Percentiles rank a stretch among this genome's conserved stretches.
These are phyloP conservation scores for Phlebiopsis flavidoalba DNA, from an alignment of 768 basidiomycete species.

Conservation along the genomic window DNA sequence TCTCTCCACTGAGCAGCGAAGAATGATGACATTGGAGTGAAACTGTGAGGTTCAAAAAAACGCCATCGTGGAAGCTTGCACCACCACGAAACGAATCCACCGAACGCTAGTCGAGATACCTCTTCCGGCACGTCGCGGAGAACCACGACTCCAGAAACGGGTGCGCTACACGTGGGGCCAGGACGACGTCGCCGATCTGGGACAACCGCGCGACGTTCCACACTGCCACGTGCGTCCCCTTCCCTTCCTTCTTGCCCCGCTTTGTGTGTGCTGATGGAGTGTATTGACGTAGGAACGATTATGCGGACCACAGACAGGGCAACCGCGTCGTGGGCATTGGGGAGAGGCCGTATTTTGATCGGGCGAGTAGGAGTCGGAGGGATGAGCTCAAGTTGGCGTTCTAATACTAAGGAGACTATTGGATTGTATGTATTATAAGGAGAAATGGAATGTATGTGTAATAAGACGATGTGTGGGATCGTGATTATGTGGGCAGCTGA, in stretches of 20 bases:
- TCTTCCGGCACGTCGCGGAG: conserved; percentile 45
- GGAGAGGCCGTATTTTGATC: conserved; percentile 48
- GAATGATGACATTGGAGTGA: too few species aligned
- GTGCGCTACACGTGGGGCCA: conserved; percentile 46
- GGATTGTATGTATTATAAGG: background rate
- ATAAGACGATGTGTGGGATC: background rate
- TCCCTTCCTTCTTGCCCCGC: background rate
- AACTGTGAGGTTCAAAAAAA: conserved; percentile 56
- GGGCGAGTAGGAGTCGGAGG: conserved; percentile 30
- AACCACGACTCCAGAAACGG: conserved; percentile 60
- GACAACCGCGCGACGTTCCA: conserved; percentile 52
- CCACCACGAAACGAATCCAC: conserved; percentile 43
- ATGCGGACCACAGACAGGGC: conserved; percentile 34
- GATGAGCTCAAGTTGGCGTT: conserved; percentile 24
- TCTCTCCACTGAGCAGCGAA: background rate
- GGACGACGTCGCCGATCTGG: conserved; percentile 57
- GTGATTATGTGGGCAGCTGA: background rate
- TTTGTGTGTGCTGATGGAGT: background rate
- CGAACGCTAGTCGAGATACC: too few species aligned
- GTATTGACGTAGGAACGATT: conserved; percentile 23
- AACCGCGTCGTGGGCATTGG: conserved; percentile 51
- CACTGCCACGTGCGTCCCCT: conserved; percentile 24
- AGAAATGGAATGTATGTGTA: background rate
- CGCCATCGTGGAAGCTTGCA: conserved; percentile 53
- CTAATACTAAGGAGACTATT: background rate